Evolutionary conservation across 768 basidiomycete genomes (phyloP).

Genomic region (Suillus lakei): DNA sequence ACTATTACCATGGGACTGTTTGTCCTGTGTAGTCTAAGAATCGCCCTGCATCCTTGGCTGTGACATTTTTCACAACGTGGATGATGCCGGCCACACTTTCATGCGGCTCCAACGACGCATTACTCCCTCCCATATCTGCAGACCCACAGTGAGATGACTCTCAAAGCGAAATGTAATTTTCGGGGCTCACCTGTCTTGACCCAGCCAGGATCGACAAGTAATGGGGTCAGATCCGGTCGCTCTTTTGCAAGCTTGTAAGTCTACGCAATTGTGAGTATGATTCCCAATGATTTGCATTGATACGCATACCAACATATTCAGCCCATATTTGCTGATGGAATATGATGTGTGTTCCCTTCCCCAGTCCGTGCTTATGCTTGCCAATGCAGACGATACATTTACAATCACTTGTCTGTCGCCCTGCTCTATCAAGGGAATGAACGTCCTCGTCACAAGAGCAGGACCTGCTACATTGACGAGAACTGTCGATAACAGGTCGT

Average conservation of each 20-base stretch:
- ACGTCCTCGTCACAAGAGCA: conserved; percentile 37
- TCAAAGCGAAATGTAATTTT: background rate
- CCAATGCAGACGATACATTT: conserved; percentile 39
- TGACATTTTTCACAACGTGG: conserved; percentile 28
- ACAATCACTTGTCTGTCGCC: conserved; percentile 37
- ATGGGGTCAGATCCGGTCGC: conserved; percentile 35
- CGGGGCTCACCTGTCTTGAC: conserved; percentile 39
- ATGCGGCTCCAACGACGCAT: conserved; percentile 33
- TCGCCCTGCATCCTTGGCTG: conserved; percentile 33
- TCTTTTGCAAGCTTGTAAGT: conserved; percentile 43
- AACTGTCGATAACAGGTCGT: conserved; percentile 27
- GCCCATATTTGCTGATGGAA: conserved; percentile 41
- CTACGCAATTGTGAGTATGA: conserved; percentile 17
- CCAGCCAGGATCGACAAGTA: conserved; percentile 44
- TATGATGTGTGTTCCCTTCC: conserved; percentile 37
- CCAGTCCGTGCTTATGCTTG: conserved; percentile 36
- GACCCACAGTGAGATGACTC: background rate
- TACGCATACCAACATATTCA: conserved; percentile 44
- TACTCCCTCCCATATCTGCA: conserved; percentile 40
- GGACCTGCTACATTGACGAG: conserved; percentile 41
- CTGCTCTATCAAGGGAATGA: conserved; percentile 39
- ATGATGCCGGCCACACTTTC: conserved; percentile 36
- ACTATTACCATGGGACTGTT: conserved; percentile 33
- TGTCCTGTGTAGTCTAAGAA: conserved; percentile 38
- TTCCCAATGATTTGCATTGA: background rate